Conservation (phyloP, 371 early-diverging fungal genomes). For the Umbelopsis sp. region DNA sequence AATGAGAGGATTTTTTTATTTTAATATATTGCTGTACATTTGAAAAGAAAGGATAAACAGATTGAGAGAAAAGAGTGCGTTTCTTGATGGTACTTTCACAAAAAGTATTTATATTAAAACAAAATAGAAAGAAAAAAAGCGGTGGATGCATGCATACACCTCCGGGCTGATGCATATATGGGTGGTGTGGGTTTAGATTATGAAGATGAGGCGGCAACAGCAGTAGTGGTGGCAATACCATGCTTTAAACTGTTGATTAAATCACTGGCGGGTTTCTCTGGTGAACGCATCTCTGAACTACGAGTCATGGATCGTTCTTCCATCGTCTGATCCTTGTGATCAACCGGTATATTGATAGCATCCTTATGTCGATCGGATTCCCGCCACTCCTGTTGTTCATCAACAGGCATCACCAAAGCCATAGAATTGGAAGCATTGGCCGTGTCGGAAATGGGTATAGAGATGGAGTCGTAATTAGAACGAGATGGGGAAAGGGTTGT, state of each 20-base stretch:
- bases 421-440: slow-evolving; percentile 2
- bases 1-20: too few species aligned
- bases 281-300: not conserved
- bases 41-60: too few species aligned
- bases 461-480: slow-evolving; percentile 29
- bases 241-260: slow-evolving; percentile 10
- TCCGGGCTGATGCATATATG: too few species aligned
- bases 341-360: slow-evolving; percentile 16
- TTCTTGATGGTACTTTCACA: too few species aligned
- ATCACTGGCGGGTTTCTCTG: slow-evolving; percentile 5
- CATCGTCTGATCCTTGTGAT: not conserved
- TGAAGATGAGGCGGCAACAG: slow-evolving; percentile 12
- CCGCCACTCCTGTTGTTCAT: slow-evolving; percentile 8
- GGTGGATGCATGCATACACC: too few species aligned
- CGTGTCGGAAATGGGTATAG: slow-evolving; percentile 25
- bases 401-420: slow-evolving; percentile 23
- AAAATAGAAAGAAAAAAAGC: too few species aligned
- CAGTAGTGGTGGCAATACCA: slow-evolving; percentile 14
- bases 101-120: too few species aligned
- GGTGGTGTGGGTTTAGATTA: not conserved
- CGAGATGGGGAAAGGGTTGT: slow-evolving; percentile 17
- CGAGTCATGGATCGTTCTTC: not conserved
- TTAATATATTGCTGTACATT: too few species aligned
- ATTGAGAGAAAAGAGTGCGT: too few species aligned
- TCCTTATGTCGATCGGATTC: not conserved